Evolutionary conservation across 495 filamentous ascomycete genomes (phyloP).

Genomic region (Neurospora hispaniola): DNA sequence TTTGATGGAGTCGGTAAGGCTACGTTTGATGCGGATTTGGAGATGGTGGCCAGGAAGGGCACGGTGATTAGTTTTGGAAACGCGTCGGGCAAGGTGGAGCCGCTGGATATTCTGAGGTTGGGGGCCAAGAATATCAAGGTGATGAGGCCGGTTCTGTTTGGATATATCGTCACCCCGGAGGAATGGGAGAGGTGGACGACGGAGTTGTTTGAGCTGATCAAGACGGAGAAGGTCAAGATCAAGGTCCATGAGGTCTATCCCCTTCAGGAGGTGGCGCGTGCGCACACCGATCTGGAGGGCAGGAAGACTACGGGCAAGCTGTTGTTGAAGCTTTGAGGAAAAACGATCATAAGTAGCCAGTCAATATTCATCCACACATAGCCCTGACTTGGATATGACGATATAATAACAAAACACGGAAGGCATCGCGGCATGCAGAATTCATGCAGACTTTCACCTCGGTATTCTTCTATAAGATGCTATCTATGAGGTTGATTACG

Average conservation of each 20-base stretch:
- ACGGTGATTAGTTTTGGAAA: constrained; percentile 83
- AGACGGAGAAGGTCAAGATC: constrained; percentile 56
- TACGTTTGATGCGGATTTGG: constrained; percentile 78
- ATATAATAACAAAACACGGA: background rate
- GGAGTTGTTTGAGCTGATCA: constrained; percentile 65
- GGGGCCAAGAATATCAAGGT: constrained; percentile 72
- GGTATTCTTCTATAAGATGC: constrained; percentile 1
- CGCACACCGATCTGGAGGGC: constrained; percentile 74
- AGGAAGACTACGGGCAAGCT: constrained; percentile 80
- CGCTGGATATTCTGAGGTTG: constrained; percentile 57
- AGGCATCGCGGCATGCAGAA: background rate
- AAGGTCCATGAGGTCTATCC: constrained; percentile 74
- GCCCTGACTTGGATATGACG: background rate
- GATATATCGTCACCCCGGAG: constrained; percentile 64
- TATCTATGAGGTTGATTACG: background rate
- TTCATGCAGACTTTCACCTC: background rate
- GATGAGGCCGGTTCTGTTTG: constrained; percentile 60
- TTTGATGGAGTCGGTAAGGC: constrained; percentile 84
- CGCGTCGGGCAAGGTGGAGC: constrained; percentile 67
- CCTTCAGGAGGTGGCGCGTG: constrained; percentile 62
- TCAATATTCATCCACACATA: background rate
- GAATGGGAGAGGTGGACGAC: constrained; percentile 62
- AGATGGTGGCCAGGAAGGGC: constrained; percentile 71
- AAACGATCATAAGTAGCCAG: background rate
- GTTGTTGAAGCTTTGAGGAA: constrained; percentile 32